These are phyloP conservation scores for Solanum bulbocastanum DNA, from an alignment of 257 asterid species.

Conservation along the genomic window DNA sequence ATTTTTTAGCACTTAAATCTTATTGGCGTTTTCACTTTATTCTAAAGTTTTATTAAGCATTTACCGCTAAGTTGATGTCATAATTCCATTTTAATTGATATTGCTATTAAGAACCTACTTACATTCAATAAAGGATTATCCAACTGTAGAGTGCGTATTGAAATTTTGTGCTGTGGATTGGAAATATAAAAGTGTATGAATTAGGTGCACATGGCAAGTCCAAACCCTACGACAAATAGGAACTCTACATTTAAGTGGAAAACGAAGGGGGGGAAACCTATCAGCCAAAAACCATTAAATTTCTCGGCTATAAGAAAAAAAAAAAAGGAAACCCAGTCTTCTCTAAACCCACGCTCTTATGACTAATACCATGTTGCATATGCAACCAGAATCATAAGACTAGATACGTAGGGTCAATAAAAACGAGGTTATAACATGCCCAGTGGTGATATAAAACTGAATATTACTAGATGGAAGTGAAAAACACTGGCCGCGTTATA, in stretches of 20 bases:
- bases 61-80: not conserved
- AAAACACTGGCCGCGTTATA: not conserved
- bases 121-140: not conserved
- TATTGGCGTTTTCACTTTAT: not conserved
- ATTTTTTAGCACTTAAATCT: too few relatives aligned
- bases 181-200: not conserved
- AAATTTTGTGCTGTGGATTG: not conserved
- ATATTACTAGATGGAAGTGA: not conserved
- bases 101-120: not conserved
- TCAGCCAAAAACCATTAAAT: not conserved
- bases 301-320: not conserved
- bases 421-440: not conserved
- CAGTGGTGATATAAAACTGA: not conserved
- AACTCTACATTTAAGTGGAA: not conserved
- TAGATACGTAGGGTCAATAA: not conserved
- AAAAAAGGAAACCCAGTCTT: not conserved
- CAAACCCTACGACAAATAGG: not conserved
- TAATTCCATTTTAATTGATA: not conserved
- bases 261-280: not conserved
- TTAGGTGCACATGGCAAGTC: not conserved
- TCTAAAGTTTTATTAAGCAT: not conserved
- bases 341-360: not conserved
- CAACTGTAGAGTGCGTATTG: not conserved
- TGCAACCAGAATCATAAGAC: not conserved
- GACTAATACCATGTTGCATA: not conserved